Conservation (phyloP, 345 rosid species). For the Rhodamnia rubescens region DNA sequence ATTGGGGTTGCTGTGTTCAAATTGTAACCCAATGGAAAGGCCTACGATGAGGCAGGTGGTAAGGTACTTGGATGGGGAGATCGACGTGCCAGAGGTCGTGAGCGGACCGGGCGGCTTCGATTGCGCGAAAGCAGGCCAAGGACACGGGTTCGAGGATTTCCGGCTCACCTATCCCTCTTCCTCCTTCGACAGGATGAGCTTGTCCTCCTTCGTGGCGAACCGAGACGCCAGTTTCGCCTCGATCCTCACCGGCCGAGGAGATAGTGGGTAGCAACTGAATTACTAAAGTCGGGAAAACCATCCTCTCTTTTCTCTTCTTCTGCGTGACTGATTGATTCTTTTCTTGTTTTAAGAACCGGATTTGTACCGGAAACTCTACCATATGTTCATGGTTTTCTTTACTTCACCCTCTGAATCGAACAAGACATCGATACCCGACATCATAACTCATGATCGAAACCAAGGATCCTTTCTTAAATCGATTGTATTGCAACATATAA, state of each 20-base stretch:
- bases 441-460: not conserved
- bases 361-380: not conserved
- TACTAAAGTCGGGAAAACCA: not conserved
- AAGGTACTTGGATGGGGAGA: slow-evolving; percentile 56
- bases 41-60: slow-evolving; percentile 70
- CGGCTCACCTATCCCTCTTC: slow-evolving; percentile 7
- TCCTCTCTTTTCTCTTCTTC: not conserved
- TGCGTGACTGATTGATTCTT: not conserved
- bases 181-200: slow-evolving; percentile 16
- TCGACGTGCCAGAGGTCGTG: slow-evolving; percentile 14
- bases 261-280: not conserved
- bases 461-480: not conserved
- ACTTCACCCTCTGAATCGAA: not conserved
- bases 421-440: not conserved
- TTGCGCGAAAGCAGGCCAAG: not conserved
- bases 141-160: slow-evolving; percentile 17
- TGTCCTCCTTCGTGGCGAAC: slow-evolving; percentile 6
- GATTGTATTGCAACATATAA: not conserved
- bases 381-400: not conserved
- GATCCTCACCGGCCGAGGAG: slow-evolving; percentile 1
- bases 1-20: slow-evolving; percentile 73
- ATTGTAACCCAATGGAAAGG: slow-evolving; percentile 31
- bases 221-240: slow-evolving; percentile 12
- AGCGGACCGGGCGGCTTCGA: slow-evolving; percentile 3
- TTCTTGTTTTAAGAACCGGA: not conserved